These are phyloP conservation scores for Microdochium paspali DNA, from an alignment of 2,329 filamentous ascomycete species.

Conservation along the genomic window DNA sequence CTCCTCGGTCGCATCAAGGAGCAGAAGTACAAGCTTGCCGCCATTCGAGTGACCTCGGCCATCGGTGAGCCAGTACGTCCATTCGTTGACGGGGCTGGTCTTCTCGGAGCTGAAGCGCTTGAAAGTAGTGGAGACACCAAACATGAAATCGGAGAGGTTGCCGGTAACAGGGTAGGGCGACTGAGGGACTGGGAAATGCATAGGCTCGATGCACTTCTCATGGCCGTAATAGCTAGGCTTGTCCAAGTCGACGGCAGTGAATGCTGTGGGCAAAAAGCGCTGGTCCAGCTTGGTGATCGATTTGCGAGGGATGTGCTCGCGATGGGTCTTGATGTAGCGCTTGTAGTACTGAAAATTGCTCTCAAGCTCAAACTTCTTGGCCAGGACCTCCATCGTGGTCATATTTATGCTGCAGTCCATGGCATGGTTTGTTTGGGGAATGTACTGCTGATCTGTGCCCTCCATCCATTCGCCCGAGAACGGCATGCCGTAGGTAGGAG, in stretches of 20 bases:
- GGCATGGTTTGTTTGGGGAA: conserved; percentile 15
- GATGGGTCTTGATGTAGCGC: conserved; percentile 42
- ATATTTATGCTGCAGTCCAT: conserved; percentile 43
- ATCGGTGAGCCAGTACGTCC: conserved; percentile 52
- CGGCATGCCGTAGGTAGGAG: conserved; percentile 17
- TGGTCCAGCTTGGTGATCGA: conserved; percentile 40
- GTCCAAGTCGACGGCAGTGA: conserved; percentile 37
- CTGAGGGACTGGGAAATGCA: conserved; percentile 39
- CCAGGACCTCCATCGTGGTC: conserved; percentile 32
- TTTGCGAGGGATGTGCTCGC: conserved; percentile 38
- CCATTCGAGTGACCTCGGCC: conserved; percentile 45
- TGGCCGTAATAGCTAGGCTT: conserved; percentile 26
- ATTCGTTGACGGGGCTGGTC: conserved; percentile 45
- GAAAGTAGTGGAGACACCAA: conserved; percentile 50
- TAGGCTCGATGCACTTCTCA: conserved; percentile 36
- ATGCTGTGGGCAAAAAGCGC: conserved; percentile 33
- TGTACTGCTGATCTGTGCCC: conserved; percentile 10
- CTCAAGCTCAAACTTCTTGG: conserved; percentile 35
- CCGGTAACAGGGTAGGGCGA: conserved; percentile 40
- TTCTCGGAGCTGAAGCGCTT: conserved; percentile 40
- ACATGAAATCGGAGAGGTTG: conserved; percentile 47
- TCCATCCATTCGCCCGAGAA: conserved; percentile 14
- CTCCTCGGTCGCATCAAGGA: conserved; percentile 41
- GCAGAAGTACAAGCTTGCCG: conserved; percentile 43
- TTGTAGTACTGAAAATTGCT: conserved; percentile 46